phyloP scores from a whole-genome alignment of 495 filamentous ascomycete species.

The Neurospora sp. region DNA sequence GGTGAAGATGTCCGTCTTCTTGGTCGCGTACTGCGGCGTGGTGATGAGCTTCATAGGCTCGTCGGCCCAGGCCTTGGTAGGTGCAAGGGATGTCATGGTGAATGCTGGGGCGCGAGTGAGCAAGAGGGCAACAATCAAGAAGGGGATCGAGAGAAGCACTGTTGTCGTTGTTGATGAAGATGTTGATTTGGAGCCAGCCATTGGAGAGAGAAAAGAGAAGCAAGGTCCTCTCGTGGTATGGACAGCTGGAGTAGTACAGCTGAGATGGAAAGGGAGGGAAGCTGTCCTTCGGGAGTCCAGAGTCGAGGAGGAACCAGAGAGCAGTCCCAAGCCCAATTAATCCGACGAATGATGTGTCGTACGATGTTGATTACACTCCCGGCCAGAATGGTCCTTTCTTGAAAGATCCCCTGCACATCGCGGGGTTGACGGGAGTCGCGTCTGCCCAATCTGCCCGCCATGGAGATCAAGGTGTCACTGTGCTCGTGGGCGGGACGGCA shows the following conservation, averaged over 20 bases:
- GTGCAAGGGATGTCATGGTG: constrained; percentile 29
- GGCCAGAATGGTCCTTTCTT: background rate
- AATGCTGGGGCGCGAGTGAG: constrained; percentile 29
- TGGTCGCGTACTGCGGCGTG: constrained; percentile 36
- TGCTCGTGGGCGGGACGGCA: background rate
- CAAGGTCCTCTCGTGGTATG: background rate
- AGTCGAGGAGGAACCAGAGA: background rate
- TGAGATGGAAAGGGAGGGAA: background rate
- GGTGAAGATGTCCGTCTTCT: constrained; percentile 42
- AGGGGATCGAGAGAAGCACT: constrained; percentile 17
- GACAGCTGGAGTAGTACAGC: background rate
- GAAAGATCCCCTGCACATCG: background rate
- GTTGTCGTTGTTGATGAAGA: background rate
- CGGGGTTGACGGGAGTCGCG: background rate
- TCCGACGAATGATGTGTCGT: constrained; percentile 5
- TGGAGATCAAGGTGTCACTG: background rate
- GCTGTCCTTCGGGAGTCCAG: background rate
- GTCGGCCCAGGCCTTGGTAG: constrained; percentile 38
- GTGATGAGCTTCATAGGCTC: constrained; percentile 37
- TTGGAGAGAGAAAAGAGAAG: background rate
- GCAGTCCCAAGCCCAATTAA: background rate
- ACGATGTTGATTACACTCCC: constrained; percentile 9
- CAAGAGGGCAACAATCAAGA: constrained; percentile 27
- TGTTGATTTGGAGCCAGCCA: constrained; percentile 6
- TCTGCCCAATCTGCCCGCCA: background rate